Conservation (phyloP, 345 rosid genomes). For the Anastatica hierochuntica region DNA sequence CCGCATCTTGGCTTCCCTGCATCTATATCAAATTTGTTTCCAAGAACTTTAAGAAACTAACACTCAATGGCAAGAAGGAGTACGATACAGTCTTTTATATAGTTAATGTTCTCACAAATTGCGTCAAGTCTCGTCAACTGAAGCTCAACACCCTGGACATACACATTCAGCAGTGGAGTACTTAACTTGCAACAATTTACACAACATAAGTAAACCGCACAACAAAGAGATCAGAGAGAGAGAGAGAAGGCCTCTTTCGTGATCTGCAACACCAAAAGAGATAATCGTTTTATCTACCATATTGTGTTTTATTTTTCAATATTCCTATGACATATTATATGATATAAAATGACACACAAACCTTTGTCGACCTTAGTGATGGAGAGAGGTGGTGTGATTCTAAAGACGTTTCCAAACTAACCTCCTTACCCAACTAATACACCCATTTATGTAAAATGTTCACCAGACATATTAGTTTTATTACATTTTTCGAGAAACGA, state of each 20-base stretch:
- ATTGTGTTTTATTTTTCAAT: too few species aligned
- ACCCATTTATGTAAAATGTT: slow-evolving; percentile 47
- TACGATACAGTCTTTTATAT: slow-evolving; percentile 33
- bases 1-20: slow-evolving; percentile 63
- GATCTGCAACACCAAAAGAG: slow-evolving; percentile 37
- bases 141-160: slow-evolving; percentile 74
- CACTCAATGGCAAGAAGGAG: neutral
- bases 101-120: slow-evolving; percentile 47
- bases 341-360: slow-evolving; percentile 8
- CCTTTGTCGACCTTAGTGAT: slow-evolving; percentile 90
- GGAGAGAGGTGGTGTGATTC: slow-evolving; percentile 97
- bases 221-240: too few species aligned
- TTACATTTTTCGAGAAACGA: too few species aligned
- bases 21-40: slow-evolving; percentile 8
- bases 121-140: slow-evolving; percentile 70
- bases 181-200: too few species aligned
- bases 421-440: slow-evolving; percentile 91
- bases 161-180: neutral
- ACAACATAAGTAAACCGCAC: too few species aligned
- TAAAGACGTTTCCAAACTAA: slow-evolving; percentile 68
- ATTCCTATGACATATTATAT: too few species aligned
- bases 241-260: too few species aligned
- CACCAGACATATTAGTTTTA: neutral
- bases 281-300: too few species aligned
- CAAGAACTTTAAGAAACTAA: slow-evolving; percentile 4